A percentile compares a stretch with the other conserved stretches of the same genome.
Conservation (phyloP, 2,329 filamentous ascomycete genomes). For the Anisogramma anomala region DNA sequence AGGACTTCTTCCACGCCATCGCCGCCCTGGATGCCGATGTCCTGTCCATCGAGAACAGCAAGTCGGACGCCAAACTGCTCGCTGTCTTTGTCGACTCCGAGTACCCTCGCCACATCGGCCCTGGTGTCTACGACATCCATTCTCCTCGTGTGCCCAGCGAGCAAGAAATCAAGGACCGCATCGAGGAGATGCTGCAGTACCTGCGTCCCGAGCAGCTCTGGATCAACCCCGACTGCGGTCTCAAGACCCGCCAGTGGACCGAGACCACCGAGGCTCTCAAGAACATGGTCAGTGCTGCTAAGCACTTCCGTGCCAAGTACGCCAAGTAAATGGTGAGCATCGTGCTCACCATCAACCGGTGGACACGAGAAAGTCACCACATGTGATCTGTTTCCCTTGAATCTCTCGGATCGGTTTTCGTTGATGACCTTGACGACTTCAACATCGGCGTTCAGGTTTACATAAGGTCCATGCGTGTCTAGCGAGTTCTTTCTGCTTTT, state of each 20-base stretch:
- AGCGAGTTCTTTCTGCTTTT: constrained; percentile 13
- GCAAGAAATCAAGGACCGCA: constrained; percentile 96
- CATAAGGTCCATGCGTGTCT: neutral
- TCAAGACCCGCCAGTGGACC: constrained; percentile 98
- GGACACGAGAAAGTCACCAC: constrained; percentile 16
- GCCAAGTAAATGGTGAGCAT: constrained; percentile 40
- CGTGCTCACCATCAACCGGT: constrained; percentile 19
- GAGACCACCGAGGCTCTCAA: constrained; percentile 93
- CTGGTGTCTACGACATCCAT: constrained; percentile 99
- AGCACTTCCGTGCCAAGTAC: constrained; percentile 89
- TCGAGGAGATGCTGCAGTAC: constrained; percentile 95
- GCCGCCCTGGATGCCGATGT: constrained; percentile 96
- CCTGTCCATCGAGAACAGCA: constrained; percentile 99
- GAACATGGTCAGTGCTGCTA: constrained; percentile 98
- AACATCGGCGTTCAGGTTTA: constrained; percentile 41
- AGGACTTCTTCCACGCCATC: constrained; percentile 99
- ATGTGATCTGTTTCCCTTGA: constrained; percentile 3
- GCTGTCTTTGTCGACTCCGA: constrained; percentile 96
- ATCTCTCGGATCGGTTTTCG: constrained; percentile 21
- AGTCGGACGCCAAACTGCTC: constrained; percentile 98
- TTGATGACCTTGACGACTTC: constrained; percentile 33
- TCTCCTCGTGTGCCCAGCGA: constrained; percentile 92
- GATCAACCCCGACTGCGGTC: constrained; percentile 98
- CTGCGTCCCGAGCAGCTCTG: constrained; percentile 98
- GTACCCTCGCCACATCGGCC: constrained; percentile 96